Evolutionary conservation across 1,139 yeast species (phyloP), one percentile per base, ranked within the genome.

Genomic region (Suhomyces bribrorum): DNA sequence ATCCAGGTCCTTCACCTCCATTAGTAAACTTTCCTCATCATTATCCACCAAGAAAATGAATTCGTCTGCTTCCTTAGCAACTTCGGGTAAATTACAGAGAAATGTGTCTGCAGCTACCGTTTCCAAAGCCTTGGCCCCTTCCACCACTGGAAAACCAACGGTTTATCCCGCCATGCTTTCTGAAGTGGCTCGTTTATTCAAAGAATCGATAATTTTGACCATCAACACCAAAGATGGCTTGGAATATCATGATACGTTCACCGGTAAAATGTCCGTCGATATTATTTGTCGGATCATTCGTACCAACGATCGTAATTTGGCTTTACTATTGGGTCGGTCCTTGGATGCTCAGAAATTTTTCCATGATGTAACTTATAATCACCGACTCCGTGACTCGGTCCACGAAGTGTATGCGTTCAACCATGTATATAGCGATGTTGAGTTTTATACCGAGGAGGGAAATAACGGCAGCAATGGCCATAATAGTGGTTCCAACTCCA

Each of bases 321-420:
- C 97, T 0, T 66, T 92, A 34, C 66, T 92, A 33, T 67, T 94
- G 36, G 98, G 98, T 15, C 75, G 99, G 47, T 85, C 97, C 0
- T 69, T 92, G 44, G 98, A 92, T 63, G 96, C 97, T 1, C 97
- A 92, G 53, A 87, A 87, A 61, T 79, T 88, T 43, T 89, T 92
- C 62, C 96, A 89, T 57, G 98, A 92, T 64, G 97, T 90, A 18
- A 87, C 97, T 0, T 92, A 92, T 61, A 95, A 89, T 52, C 97
- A 90, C 59, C 72, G 97, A 37, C 71, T 92, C 39, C 75, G 98
- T 47, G 98, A 92, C 62, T 86, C 95, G 1, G 77, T 75, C 13
- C 80, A 77, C 55, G 99, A 92, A 61, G 86, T 92, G 16, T 94
- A 90, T 59, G 95, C 88, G 45, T 87, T 92, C 56, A 82, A 80